Evolutionary conservation across 2,329 filamentous ascomycete species (phyloP), one percentile per base, ranked within the genome.

Genomic region (Zymoseptoria crescenta): DNA sequence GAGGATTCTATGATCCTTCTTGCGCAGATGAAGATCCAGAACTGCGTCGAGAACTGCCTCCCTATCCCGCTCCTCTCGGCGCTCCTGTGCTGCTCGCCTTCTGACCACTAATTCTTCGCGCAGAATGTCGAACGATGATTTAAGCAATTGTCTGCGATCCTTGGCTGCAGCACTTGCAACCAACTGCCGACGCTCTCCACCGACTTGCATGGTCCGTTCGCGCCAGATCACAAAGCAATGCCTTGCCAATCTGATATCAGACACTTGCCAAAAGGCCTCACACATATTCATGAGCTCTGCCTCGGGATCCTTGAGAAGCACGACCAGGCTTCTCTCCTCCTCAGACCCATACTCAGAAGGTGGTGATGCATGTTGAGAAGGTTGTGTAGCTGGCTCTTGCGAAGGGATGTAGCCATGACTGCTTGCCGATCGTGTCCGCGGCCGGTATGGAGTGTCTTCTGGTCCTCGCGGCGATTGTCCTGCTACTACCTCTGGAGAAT

Each of bases 1-100:
- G 59, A 87, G 72, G 6, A 90, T 77, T 65, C 84, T 87, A 9
- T 88, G 74, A 68, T 88, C 80, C 60, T 87, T 82, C 52, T 86
- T 86, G 2, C 55, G 57, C 20, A 51, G 35, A 45, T 52, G 52
- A 29, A 57, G 48, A 8, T 48, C 56, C 24, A 59, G 35, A 27
- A 56, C 52, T 21, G 48, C 35, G 29, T 61, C 57, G 9, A 66
- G 61, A 1, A 56, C 45, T n/a, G 45, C 54, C 19, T 59, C 51
- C 10, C 59, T 61, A 19, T 64, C 60, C 45, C 57, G 61, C 28
- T 66, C 63, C 24, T 58, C 55, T 54, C 29, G 53, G 24, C 57
- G 51, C 27, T 56, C 56, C 19, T 63, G 52, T 19, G 62, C 56
- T 41, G 56, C 52, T 50, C 58, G 59, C 21, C 59, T 54, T 9